phyloP scores from a whole-genome alignment of 2,329 filamentous ascomycete species.

The Calonectria fujianensis region DNA sequence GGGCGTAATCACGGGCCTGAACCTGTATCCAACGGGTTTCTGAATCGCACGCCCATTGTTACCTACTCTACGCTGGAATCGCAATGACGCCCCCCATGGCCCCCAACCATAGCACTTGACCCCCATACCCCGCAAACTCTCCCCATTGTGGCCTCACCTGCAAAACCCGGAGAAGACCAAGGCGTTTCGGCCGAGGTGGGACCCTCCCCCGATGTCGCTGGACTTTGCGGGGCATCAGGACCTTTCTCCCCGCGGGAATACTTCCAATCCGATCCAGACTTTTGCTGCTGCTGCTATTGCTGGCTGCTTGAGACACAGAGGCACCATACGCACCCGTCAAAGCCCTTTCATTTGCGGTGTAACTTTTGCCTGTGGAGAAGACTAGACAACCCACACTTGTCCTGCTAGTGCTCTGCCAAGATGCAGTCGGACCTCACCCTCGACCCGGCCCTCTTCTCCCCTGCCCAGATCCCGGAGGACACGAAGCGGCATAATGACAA shows the following conservation, averaged over 20 bases:
- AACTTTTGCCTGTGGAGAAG: conserved; percentile 11
- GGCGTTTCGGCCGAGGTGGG: conserved; percentile 24
- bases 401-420: background rate
- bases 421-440: conserved; percentile 37
- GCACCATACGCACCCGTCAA: background rate
- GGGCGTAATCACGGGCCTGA: background rate
- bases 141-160: conserved; percentile 10
- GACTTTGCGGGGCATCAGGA: conserved; percentile 11
- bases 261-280: conserved; percentile 7
- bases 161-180: background rate
- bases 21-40: background rate
- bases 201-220: conserved; percentile 18
- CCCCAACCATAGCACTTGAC: background rate
- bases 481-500: conserved; percentile 20
- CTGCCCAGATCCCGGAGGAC: background rate
- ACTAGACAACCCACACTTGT: background rate
- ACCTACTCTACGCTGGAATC: background rate
- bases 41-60: background rate
- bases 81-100: background rate
- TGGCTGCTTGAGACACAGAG: background rate
- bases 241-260: background rate
- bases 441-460: conserved; percentile 16
- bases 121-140: conserved; percentile 12
- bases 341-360: conserved; percentile 1
- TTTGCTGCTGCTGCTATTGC: background rate